Base-by-base conservation (phyloP, 2,329 filamentous ascomycete species). In the Pseudodiploospora longispora region DNA sequence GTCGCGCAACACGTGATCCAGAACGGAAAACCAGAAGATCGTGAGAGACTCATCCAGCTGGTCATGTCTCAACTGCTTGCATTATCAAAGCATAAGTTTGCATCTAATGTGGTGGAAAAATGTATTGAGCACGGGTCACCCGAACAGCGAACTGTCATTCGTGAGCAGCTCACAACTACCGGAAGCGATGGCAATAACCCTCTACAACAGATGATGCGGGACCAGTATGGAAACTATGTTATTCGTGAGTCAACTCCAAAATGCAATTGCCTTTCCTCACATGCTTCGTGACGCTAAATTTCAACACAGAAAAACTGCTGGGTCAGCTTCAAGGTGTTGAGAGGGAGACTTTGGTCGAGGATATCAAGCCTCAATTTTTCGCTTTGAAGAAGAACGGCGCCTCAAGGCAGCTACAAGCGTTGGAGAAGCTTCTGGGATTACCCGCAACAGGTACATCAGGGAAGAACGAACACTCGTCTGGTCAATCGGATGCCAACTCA, bases 101-200 rank as follows among this genome's bases (percentile, higher is more conserved):
- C 93, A 1, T 96, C 90, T 58, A 97, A 98, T 55, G 91, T 98
- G 3, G 91, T 98, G 1, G 93, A 98, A 65, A 91, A 88, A 64
- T 95, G 89, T 59, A 83, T 97, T 48, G 72, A 84, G 44, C 78
- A 75, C 52, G 87, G 87, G 19, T 79, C 79, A 1, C 69, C 76
- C 19, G 71, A 82, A 41, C 85, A 95, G 59, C 81, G 85, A 41
- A 75, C 72, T 31, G 72, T 75, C 30, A 88, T 96, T 47, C 76
- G 86, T 42, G 69, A 71, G 40, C 72, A 78, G 47, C 68, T 90
- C 28, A 81, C 75, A 2, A 71, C 72, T 2, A 60, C 72, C 10
- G 77, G 78, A 42, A 73, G 76, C 6, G 78, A 85, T 36, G 85
- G 85, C 9, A 79, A 81, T 44, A 83, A 73, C 44, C 78, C 82